Evolutionary conservation across 116 monocot genomes (phyloP), one percentile per base, ranked within the genome.

Genomic region (Trichopus zeylanicus): DNA sequence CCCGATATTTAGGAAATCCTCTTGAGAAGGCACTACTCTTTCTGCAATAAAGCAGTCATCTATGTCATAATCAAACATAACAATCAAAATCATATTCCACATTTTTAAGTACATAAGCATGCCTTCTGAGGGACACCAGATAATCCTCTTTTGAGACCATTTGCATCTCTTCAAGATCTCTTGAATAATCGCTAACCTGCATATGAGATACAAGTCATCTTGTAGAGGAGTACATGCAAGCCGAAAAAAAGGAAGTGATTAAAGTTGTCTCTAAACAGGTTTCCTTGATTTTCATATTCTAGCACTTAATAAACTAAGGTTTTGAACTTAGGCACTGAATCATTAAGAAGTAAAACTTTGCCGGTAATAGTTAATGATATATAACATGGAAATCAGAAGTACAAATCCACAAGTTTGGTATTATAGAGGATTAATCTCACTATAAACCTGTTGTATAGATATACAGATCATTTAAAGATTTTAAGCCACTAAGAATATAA

Each of bases 161-260:
- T 37, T 91, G 92, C 98, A 98, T 98, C 72, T 98, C 92, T 73
- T 98, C 92, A 66, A 98, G 75, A 85, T 98, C 98, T 83, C 92
- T 84, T 33, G 88, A 71, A 81, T 98, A 98, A 62, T 98, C 98
- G 46, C 75, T 91, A 37, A 98, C 92, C 98, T 98, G 68, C 51
- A 75, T 23, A 57, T 31, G 28, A n/a, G 48, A 65, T 51, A 26
- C 6, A 32, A 32, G 0, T 18, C 16, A 51, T 42, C n/a, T 42
- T 42, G 12, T 42, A n/a, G 18, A 42, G 13, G 42, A 42, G 42
- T 37, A 37, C 18, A 12, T 42, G 8, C 42, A 42, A 42, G 13
- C n/a, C 13, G 42, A n/a, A 42, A 42, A 42, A n/a, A 42, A n/a
- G 42, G 3, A n/a, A n/a, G n/a, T n/a, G n/a, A n/a, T n/a, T n/a